phyloP scores from a whole-genome alignment of 805 yeast genomes.

The Metahyphopichia silvanorum region DNA sequence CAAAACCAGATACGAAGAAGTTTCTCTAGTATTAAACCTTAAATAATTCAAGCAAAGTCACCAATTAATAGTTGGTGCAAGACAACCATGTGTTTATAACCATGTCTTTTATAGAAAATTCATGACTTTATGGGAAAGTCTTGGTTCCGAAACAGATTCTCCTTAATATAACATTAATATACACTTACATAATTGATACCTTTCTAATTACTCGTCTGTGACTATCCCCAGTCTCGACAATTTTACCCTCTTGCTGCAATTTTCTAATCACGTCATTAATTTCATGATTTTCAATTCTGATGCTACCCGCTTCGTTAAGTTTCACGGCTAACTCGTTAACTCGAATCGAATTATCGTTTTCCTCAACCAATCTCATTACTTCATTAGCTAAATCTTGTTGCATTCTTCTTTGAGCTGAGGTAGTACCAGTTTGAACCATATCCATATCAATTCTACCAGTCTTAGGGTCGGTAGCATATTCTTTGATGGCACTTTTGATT shows the following conservation, averaged over 20 bases:
- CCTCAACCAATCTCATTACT: slow-evolving; percentile 53
- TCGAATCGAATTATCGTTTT: slow-evolving; percentile 45
- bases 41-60: too few relatives aligned
- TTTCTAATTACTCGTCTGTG: slow-evolving; percentile 56
- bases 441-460: slow-evolving; percentile 98
- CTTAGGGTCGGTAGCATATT: slow-evolving; percentile 95
- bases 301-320: slow-evolving; percentile 64
- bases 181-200: slow-evolving; percentile 8
- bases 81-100: too few relatives aligned
- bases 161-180: too few relatives aligned
- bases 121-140: too few relatives aligned
- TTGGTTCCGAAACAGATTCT: too few relatives aligned
- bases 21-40: slow-evolving; percentile 5
- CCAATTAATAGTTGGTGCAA: slow-evolving; percentile 1
- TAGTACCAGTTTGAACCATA: slow-evolving; percentile 92
- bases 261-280: slow-evolving; percentile 64
- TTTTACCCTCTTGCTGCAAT: slow-evolving; percentile 67
- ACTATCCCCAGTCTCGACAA: slow-evolving; percentile 70
- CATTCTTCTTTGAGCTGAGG: slow-evolving; percentile 76
- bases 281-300: slow-evolving; percentile 67
- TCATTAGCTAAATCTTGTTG: slow-evolving; percentile 70
- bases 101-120: too few relatives aligned
- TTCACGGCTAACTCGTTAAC: slow-evolving; percentile 57
- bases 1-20: slow-evolving; percentile 6
- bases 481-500: slow-evolving; percentile 91